A percentile compares a stretch with the other conserved stretches of the same genome.
Conservation (phyloP, 768 basidiomycete species). For the Tephrocybe sp. region DNA sequence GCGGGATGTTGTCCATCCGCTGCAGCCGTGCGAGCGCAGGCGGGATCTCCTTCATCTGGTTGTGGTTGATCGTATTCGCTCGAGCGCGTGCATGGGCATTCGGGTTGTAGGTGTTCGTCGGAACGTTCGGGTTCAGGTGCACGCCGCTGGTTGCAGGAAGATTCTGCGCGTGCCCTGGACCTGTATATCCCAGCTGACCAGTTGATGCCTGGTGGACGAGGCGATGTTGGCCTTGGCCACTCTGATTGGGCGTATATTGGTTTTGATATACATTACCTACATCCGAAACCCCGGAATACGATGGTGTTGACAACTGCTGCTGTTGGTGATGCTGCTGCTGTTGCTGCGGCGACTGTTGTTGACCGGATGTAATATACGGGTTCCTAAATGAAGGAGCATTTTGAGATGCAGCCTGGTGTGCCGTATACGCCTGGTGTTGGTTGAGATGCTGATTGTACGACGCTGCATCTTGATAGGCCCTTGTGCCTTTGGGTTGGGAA, state of each 20-base stretch:
- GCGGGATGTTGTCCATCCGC: slow-evolving; percentile 86
- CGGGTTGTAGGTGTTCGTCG: slow-evolving; percentile 69
- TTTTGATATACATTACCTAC: slow-evolving; percentile 27
- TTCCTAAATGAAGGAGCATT: slow-evolving; percentile 75
- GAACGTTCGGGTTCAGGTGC: slow-evolving; percentile 50
- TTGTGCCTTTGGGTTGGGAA: slow-evolving; percentile 80
- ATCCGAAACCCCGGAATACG: slow-evolving; percentile 30
- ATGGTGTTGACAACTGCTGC: slow-evolving; percentile 27
- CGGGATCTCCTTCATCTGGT: slow-evolving; percentile 88
- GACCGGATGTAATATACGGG: slow-evolving; percentile 66
- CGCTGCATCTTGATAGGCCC: slow-evolving; percentile 90
- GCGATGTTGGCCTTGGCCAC: slow-evolving; percentile 34
- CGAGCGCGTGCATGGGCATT: slow-evolving; percentile 65
- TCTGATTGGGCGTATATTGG: slow-evolving; percentile 35
- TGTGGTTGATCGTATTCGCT: slow-evolving; percentile 90
- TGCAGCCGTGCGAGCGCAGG: slow-evolving; percentile 88
- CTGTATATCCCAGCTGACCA: slow-evolving; percentile 40
- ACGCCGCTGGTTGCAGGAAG: slow-evolving; percentile 25
- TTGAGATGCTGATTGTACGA: slow-evolving; percentile 92
- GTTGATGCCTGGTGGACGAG: slow-evolving; percentile 50
- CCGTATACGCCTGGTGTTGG: slow-evolving; percentile 91
- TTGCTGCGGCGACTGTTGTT: slow-evolving; percentile 35
- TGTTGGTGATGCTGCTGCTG: slow-evolving; percentile 35
- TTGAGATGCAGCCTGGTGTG: slow-evolving; percentile 75
- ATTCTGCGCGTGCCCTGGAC: slow-evolving; percentile 30